A percentile compares a stretch with the other conserved stretches of the same genome.
phyloP scores from a whole-genome alignment of 805 yeast species.

The Blastobotrys attinorum region DNA sequence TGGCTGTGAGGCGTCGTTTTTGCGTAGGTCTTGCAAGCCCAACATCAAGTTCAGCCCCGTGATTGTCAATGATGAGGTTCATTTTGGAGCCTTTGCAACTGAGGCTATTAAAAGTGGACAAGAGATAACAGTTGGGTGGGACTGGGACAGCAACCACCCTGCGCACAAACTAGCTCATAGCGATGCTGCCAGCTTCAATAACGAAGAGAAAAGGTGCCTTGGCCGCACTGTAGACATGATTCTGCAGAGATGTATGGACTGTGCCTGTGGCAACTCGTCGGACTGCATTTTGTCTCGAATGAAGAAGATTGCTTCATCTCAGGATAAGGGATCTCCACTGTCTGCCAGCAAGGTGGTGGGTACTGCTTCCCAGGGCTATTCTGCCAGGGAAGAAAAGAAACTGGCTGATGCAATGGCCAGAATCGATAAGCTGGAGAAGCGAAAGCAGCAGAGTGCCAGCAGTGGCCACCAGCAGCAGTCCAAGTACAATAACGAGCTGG shows the following conservation, averaged over 20 bases:
- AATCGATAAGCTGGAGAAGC: constrained; percentile 17
- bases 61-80: constrained; percentile 32
- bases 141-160: constrained; percentile 79
- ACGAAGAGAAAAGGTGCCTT: constrained; percentile 16
- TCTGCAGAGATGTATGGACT: constrained; percentile 22
- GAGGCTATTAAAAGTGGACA: constrained; percentile 52
- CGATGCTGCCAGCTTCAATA: constrained; percentile 22
- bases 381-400: constrained; percentile 24
- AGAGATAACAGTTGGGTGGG: constrained; percentile 79
- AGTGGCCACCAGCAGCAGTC: constrained; percentile 1
- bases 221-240: constrained; percentile 14
- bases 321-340: not conserved
- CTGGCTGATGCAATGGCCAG: constrained; percentile 19
- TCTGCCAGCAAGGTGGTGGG: not conserved
- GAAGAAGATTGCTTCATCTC: constrained; percentile 19
- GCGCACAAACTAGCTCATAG: constrained; percentile 41
- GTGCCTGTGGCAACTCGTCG: constrained; percentile 21
- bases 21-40: constrained; percentile 69
- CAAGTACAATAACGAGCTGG: too few species aligned
- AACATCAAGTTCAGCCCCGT: constrained; percentile 57
- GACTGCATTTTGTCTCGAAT: constrained; percentile 21
- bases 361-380: constrained; percentile 12
- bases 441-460: constrained; percentile 1
- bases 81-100: constrained; percentile 50
- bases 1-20: constrained; percentile 69